Base-by-base conservation (phyloP, 1,284 basidiomycete genomes). In the Violaceomyces palustris region DNA sequence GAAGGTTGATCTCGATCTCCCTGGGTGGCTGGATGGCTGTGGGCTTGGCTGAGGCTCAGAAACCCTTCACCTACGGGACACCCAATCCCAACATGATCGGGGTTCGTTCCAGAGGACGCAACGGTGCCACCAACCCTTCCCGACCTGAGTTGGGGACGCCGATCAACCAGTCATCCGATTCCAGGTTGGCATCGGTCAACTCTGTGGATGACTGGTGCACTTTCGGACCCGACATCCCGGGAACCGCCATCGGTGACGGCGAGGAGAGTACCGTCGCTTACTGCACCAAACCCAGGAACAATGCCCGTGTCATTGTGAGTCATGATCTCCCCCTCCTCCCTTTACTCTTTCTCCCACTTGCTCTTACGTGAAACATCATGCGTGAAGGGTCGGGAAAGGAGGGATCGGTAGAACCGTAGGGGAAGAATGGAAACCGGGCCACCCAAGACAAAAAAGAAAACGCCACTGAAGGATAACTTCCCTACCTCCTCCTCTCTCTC, bases 181-280 rank as follows among this genome's bases (percentile, higher is more conserved):
- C 64, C 26, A 59, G 64, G 30, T 53, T 71, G 24, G 61, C 55
- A 28, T 48, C 65, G 14, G 23, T 67, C 48, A 67, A 71, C 64
- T 50, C 47, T 10, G 33, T 66, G 23, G 68, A 69, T 32, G 67
- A 69, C 49, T 71, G 66, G 66, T 70, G 67, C 54, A 70, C 63
- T 12, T 70, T 67, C 34, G 64, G 64, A n/a, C 62, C 67, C 12
- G 74, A 67, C 76, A 69, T 74, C 26, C 42, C 71, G n/a, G 76
- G 72, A 17, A 39, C 63, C 18, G 74, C 76, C 19, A 81, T 87
- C 48, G 83, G 78, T 18, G 77, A 84, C 57, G 78, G 79, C 6
- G 86, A 87, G 73, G 80, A 77, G 25, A 76, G 81, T 64, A 82
- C 80, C 50, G 82, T 87, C 15, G 81, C 83, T 1, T 87, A 81